phyloP scores from a whole-genome alignment of 805 yeast species.

The Saccharomycopsis fermentans region DNA sequence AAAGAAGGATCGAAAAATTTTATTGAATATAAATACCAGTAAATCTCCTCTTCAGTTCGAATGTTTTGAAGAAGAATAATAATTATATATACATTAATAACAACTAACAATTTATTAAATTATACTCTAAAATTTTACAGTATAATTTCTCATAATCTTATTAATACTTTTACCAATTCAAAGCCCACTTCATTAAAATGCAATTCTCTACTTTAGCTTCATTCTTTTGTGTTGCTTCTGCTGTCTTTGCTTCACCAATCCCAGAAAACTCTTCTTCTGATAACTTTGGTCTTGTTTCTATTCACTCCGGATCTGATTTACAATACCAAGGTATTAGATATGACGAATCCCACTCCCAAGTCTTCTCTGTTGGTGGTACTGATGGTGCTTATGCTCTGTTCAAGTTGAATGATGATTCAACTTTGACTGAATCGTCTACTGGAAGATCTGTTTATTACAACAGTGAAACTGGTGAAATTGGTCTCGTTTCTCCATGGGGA shows the following conservation, averaged over 20 bases:
- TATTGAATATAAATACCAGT: not conserved
- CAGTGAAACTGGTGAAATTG: constrained; percentile 3
- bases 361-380: constrained; percentile 4
- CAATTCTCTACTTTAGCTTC: not conserved
- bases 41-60: no score
- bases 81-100: no score
- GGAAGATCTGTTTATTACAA: not conserved
- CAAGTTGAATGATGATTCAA: not conserved
- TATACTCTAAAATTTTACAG: no score
- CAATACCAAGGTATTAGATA: not conserved
- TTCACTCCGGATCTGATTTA: not conserved
- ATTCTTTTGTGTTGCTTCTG: not conserved
- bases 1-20: not conserved
- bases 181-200: no score
- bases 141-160: no score
- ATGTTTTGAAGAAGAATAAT: no score
- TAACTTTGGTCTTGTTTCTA: constrained; percentile 1
- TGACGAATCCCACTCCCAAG: constrained; percentile 1
- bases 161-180: no score
- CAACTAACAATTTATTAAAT: no score
- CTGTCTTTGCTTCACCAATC: not conserved
- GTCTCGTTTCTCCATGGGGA: constrained; percentile 2
- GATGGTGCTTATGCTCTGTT: not conserved
- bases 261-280: not conserved
- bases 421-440: not conserved